These are phyloP conservation scores for Hansenula anomala DNA, from an alignment of 1,139 yeast genomes.

Conservation along the genomic window DNA sequence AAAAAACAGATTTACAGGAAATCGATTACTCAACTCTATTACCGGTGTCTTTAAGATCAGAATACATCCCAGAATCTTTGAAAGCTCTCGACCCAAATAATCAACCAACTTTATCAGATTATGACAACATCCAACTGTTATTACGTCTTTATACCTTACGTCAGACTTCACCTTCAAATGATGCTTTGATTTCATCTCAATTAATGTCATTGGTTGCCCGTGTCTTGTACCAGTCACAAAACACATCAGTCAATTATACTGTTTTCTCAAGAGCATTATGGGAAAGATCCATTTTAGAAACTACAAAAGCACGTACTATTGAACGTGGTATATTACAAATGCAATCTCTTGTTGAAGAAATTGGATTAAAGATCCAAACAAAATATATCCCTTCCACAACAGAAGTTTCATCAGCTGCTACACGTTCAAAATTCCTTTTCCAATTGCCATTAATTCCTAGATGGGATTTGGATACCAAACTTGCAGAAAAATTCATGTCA, in stretches of 20 bases:
- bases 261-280: conserved; percentile 81
- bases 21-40: conserved; percentile 37
- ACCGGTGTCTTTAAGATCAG: conserved; percentile 58
- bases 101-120: conserved; percentile 68
- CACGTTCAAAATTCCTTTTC: conserved; percentile 68
- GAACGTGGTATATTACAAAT: conserved; percentile 93
- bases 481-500: conserved; percentile 87
- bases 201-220: conserved; percentile 69
- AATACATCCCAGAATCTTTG: conserved; percentile 57
- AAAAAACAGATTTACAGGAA: conserved; percentile 28
- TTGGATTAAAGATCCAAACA: conserved; percentile 65
- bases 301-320: conserved; percentile 75
- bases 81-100: conserved; percentile 67
- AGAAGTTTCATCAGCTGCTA: conserved; percentile 25
- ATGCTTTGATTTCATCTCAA: conserved; percentile 76
- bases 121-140: conserved; percentile 70
- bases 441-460: conserved; percentile 75
- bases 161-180: conserved; percentile 69
- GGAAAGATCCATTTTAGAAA: conserved; percentile 84
- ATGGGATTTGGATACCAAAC: conserved; percentile 76
- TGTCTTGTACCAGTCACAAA: conserved; percentile 45
- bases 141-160: conserved; percentile 60
- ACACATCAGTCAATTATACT: conserved; percentile 60
- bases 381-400: conserved; percentile 52
- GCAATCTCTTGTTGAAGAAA: conserved; percentile 87